A percentile compares a stretch with the other conserved stretches of the same genome.
Conservation (phyloP, 768 basidiomycete species). For the Lactarius evosmus region DNA sequence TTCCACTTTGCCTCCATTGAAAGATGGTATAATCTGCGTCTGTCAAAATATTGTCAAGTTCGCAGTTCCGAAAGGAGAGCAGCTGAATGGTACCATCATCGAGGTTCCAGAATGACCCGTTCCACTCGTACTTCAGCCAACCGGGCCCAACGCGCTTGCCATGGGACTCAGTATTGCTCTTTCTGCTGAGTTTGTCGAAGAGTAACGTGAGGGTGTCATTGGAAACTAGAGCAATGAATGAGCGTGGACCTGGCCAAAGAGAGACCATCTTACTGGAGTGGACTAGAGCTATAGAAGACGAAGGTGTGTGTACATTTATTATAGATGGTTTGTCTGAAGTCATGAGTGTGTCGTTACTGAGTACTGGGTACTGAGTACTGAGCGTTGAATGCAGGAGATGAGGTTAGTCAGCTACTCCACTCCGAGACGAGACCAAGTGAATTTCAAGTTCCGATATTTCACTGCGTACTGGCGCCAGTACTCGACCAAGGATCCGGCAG, state of each 20-base stretch:
- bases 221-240: conserved; percentile 46
- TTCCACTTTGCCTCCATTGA: conserved; percentile 58
- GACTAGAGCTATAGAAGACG: conserved; percentile 67
- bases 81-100: conserved; percentile 65
- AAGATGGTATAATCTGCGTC: conserved; percentile 91
- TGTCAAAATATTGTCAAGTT: conserved; percentile 29
- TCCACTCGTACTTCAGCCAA: conserved; percentile 87
- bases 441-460: conserved; percentile 10
- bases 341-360: conserved; percentile 25
- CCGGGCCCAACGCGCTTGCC: conserved; percentile 65
- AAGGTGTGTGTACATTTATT: conserved; percentile 74
- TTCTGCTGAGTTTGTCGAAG: conserved; percentile 69
- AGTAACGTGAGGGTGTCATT: conserved; percentile 63
- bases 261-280: conserved; percentile 58
- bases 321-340: conserved; percentile 42
- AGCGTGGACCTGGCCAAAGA: conserved; percentile 2
- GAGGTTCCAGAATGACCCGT: conserved; percentile 75
- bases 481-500: conserved; percentile 80
- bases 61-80: conserved; percentile 3
- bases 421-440: background rate
- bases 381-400: background rate
- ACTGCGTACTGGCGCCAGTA: background rate
- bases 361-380: conserved; percentile 1
- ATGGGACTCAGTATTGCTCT: conserved; percentile 54
- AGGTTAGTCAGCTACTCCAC: background rate